Conservation (phyloP, 371 early-diverging fungal genomes). For the Circinella umbellata region DNA sequence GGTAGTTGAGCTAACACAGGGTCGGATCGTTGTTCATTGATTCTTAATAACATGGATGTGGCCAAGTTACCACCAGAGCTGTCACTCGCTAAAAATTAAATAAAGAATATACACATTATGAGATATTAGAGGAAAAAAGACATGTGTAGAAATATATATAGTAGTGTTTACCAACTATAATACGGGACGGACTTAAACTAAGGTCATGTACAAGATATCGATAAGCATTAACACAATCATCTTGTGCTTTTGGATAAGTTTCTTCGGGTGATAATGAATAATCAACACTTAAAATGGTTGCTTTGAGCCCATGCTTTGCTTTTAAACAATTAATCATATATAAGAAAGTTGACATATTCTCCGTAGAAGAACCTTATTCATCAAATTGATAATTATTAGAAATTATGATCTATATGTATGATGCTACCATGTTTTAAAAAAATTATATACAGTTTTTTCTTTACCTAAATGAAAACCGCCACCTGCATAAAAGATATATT, state of each 20-base stretch:
- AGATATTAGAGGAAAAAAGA: too few relatives aligned
- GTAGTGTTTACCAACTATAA: conserved; percentile 30
- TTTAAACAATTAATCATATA: conserved; percentile 16
- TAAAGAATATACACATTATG: too few relatives aligned
- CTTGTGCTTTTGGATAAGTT: conserved; percentile 28
- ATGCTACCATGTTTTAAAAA: not conserved
- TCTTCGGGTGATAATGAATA: conserved; percentile 31
- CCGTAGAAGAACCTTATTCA: conserved; percentile 14
- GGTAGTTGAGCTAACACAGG: conserved; percentile 9
- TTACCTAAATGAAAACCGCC: conserved; percentile 31
- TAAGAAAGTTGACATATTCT: conserved; percentile 25
- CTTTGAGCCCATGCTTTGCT: conserved; percentile 11
- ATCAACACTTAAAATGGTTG: conserved; percentile 27
- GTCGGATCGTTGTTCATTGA: conserved; percentile 22
- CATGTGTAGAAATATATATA: too few relatives aligned
- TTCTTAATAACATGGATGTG: conserved; percentile 13
- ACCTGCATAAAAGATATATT: conserved; percentile 16
- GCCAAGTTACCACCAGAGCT: conserved; percentile 40
- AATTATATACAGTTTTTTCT: not conserved
- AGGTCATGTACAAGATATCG: conserved; percentile 32
- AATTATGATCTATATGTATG: not conserved
- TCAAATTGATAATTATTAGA: not conserved
- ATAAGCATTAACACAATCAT: conserved; percentile 39
- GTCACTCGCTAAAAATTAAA: conserved; percentile 31
- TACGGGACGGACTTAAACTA: conserved; percentile 26